Base-by-base conservation (phyloP, 805 yeast genomes). In the Spathaspora hagerdaliae region DNA sequence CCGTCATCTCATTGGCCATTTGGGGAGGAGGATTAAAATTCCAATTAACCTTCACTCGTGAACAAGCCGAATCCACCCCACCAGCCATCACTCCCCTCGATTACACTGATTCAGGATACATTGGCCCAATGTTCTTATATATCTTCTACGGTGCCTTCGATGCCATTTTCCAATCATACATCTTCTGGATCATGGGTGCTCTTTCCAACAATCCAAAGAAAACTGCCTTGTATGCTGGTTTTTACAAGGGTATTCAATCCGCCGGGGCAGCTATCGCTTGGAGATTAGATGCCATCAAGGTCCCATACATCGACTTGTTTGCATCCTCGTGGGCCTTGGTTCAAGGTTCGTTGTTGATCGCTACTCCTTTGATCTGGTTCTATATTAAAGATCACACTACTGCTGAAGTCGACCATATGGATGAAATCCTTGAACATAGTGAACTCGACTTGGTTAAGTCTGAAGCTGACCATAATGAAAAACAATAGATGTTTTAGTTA, bases 241-340 rank as follows among this genome's bases (percentile, higher is more conserved):
- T 77, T 59, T 81, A 80, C 67, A 82, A 82, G 66, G 79, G 82
- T 46, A 60, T 82, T 47, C 86, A 81, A 63, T 74, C 81, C 36
- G 85, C 84, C 8, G 83, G 83, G 57, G 79, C 81, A 11, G 85
- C 81, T 24, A 67, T 81, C 39, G 75, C 74, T 11, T 82, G 84
- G 85, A 64, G 81, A 53, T 60, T 79, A 50, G 84, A 80, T 55
- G 73, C 78, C 29, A 48, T 65, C 32, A 60, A 55, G 10, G 48
- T 45, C 27, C 49, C 67, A 7, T 81, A 69, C 58, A 63, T 65
- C 54, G 55, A 56, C 34, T 56, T 77, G 58, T 79, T 78, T 58
- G 78, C 63, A 10, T 61, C 76, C 8, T 68, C 77, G 12, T 79
- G 84, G 83, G 84, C 64, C 9, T 62, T 81, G 49, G 62, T 70